Evolutionary conservation across 176 grass and related monocot species (phyloP).

Genomic region (Poa annua): DNA sequence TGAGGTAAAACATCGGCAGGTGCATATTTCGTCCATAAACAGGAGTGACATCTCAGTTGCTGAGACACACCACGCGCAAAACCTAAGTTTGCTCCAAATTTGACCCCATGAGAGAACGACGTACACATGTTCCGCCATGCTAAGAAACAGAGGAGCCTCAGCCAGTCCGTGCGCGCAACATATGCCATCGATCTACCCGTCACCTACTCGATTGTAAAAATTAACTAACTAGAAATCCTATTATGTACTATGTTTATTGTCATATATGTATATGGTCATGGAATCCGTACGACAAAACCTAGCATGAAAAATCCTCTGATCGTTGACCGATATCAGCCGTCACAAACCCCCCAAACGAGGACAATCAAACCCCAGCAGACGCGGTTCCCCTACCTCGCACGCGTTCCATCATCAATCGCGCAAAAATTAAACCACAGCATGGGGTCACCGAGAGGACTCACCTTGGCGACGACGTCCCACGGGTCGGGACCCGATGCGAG

Average conservation of each 20-base stretch:
- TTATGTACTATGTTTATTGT: too few relatives aligned
- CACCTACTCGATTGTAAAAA: neutral
- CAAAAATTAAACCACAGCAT: neutral
- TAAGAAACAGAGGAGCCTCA: neutral
- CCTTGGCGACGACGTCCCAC: conserved; percentile 74
- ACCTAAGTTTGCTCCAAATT: neutral
- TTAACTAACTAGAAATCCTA: neutral
- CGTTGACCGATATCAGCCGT: neutral
- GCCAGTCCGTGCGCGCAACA: neutral
- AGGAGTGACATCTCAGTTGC: neutral
- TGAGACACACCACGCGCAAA: neutral
- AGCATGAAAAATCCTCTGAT: neutral
- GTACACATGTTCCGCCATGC: neutral
- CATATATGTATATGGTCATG: too few relatives aligned
- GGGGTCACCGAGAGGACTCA: neutral
- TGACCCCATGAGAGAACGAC: neutral
- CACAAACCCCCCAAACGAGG: neutral
- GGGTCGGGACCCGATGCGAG: conserved; percentile 32
- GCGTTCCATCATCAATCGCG: neutral
- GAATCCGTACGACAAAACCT: neutral
- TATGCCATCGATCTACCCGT: neutral
- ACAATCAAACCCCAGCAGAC: neutral
- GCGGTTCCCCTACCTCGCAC: neutral
- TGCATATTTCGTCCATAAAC: neutral
- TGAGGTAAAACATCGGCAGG: neutral